These are phyloP conservation scores for Pyrus hybrid DNA, from an alignment of 331 rosid species.

Conservation along the genomic window DNA sequence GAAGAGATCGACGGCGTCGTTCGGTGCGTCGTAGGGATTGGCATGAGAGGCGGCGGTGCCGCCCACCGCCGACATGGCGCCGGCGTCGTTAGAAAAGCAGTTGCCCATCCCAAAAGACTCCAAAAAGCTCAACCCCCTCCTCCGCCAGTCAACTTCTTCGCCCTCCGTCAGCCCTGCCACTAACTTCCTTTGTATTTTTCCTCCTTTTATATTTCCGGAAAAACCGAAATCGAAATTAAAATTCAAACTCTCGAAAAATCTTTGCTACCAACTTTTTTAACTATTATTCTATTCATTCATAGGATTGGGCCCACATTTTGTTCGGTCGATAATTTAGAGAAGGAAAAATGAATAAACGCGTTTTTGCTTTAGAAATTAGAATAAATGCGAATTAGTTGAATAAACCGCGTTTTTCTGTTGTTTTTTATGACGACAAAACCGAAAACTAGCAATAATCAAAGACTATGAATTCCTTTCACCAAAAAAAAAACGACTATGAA, in stretches of 20 bases:
- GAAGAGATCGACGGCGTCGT: conserved; percentile 67
- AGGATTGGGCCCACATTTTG: background rate
- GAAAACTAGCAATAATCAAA: background rate
- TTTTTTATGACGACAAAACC: too few species aligned
- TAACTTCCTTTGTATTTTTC: background rate
- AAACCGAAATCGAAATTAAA: background rate
- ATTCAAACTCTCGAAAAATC: background rate
- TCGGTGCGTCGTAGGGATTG: conserved; percentile 31
- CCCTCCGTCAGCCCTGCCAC: background rate
- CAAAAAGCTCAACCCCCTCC: background rate
- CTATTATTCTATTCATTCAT: background rate
- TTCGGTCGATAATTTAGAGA: background rate
- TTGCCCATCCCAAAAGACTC: conserved; percentile 52
- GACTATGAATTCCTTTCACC: background rate
- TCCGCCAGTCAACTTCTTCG: background rate
- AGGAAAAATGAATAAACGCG: background rate
- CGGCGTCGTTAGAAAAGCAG: conserved; percentile 80
- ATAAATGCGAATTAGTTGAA: background rate
- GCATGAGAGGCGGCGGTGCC: conserved; percentile 29
- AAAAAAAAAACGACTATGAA: too few species aligned
- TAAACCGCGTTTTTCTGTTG: background rate
- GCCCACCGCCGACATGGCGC: conserved; percentile 61
- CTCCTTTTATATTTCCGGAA: background rate
- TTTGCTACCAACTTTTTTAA: background rate
- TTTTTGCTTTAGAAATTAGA: background rate